Evolutionary conservation across 345 rosid genomes (phyloP).

Genomic region (Eucalyptus paniculata): DNA sequence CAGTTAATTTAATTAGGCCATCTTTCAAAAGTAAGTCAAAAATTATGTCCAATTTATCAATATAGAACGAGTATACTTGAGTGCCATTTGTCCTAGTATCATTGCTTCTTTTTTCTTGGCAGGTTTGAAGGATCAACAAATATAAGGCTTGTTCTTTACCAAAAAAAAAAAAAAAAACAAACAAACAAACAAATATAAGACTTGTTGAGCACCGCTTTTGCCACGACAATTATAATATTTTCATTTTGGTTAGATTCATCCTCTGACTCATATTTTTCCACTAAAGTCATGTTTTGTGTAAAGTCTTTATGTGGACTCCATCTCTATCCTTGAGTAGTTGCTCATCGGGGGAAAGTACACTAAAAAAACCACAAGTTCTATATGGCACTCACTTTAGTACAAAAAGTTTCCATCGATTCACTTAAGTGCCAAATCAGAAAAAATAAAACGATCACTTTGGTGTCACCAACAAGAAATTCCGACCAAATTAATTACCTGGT

Average conservation of each 20-base stretch:
- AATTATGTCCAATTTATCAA: not conserved
- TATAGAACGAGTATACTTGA: not conserved
- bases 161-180: too few species aligned
- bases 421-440: accelerated
- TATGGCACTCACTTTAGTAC: accelerated
- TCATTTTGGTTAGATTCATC: not conserved
- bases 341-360: accelerated
- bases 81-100: not conserved
- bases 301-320: not conserved
- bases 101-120: not conserved
- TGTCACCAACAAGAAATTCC: accelerated
- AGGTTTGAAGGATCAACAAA: not conserved
- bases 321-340: not conserved
- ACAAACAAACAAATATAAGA: not conserved
- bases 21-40: not conserved
- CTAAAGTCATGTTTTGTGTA: not conserved
- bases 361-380: accelerated
- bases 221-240: not conserved
- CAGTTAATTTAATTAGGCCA: not conserved
- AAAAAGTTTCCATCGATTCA: accelerated
- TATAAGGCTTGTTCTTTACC: not conserved
- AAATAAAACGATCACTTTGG: accelerated
- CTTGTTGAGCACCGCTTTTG: not conserved
- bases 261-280: not conserved
- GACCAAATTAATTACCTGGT: accelerated